These are phyloP conservation scores for Arabidopsis lyrata DNA, from an alignment of 441 rosid genomes.

Conservation along the genomic window DNA sequence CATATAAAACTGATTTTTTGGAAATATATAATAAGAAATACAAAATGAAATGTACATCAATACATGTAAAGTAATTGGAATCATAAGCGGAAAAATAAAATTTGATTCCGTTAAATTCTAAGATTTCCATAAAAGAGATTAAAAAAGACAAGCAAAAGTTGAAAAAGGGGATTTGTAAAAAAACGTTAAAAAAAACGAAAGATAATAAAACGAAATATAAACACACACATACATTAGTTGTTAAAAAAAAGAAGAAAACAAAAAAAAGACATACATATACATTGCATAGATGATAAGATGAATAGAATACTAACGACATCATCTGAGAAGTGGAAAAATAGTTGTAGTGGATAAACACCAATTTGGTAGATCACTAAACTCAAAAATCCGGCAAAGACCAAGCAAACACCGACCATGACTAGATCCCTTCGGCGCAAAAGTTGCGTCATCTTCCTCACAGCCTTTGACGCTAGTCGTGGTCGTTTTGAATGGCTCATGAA, in stretches of 20 bases:
- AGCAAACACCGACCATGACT: neutral
- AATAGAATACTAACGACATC: slow-evolving; percentile 22
- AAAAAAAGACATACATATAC: neutral
- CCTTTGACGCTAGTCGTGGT: neutral
- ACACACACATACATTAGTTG: neutral
- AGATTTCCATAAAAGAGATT: neutral
- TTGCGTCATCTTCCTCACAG: neutral
- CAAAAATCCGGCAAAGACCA: slow-evolving; percentile 1
- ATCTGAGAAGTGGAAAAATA: neutral
- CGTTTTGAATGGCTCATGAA: neutral
- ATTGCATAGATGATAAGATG: neutral
- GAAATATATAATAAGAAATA: neutral
- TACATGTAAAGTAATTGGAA: neutral
- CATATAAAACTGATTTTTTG: neutral
- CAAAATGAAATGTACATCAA: neutral
- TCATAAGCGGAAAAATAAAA: neutral
- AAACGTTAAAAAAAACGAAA: neutral
- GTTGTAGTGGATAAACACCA: slow-evolving; percentile 1
- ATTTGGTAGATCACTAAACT: slow-evolving; percentile 7
- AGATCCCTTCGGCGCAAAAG: slow-evolving; percentile 4
- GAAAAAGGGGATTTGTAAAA: neutral
- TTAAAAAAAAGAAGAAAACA: too few species aligned
- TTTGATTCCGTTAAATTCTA: neutral
- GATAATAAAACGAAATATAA: neutral
- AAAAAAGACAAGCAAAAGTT: neutral